These are phyloP conservation scores for Colletotrichum truncatum DNA, from an alignment of 2,329 filamentous ascomycete genomes.

Conservation along the genomic window DNA sequence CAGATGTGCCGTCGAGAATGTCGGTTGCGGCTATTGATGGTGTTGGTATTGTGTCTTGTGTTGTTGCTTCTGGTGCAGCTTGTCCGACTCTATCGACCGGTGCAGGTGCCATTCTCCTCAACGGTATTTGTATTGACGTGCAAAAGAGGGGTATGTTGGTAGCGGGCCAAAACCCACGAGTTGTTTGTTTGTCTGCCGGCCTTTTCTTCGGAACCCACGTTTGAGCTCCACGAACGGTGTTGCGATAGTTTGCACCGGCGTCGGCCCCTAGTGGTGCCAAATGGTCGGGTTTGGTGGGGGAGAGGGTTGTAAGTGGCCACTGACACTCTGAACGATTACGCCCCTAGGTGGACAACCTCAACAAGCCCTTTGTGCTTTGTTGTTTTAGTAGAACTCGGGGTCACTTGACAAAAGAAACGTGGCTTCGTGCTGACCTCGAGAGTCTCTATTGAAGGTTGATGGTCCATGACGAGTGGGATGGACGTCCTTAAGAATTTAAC, in stretches of 20 bases:
- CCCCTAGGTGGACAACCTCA: background rate
- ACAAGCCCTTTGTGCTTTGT: background rate
- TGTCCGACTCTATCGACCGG: background rate
- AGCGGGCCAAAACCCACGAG: conserved; percentile 3
- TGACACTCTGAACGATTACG: conserved; percentile 15
- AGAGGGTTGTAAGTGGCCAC: background rate
- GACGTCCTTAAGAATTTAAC: conserved; percentile 6
- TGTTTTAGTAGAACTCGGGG: background rate
- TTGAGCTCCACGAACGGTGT: background rate
- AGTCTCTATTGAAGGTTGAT: background rate
- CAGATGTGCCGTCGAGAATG: background rate
- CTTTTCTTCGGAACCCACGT: background rate
- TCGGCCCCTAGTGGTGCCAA: conserved; percentile 13
- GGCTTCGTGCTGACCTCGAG: background rate
- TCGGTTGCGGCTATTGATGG: background rate
- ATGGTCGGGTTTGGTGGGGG: background rate
- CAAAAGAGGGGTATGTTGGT: conserved; percentile 9
- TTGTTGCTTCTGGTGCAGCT: background rate
- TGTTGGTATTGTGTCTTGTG: background rate
- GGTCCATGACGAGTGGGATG: background rate
- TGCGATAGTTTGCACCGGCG: conserved; percentile 11
- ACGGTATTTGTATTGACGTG: conserved; percentile 25
- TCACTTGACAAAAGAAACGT: background rate
- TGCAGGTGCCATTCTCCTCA: conserved; percentile 25
- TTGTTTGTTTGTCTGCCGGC: background rate